Evolutionary conservation across 495 filamentous ascomycete species (phyloP), one percentile per base, ranked within the genome.

Genomic region (Hyaloscypha bicolor): DNA sequence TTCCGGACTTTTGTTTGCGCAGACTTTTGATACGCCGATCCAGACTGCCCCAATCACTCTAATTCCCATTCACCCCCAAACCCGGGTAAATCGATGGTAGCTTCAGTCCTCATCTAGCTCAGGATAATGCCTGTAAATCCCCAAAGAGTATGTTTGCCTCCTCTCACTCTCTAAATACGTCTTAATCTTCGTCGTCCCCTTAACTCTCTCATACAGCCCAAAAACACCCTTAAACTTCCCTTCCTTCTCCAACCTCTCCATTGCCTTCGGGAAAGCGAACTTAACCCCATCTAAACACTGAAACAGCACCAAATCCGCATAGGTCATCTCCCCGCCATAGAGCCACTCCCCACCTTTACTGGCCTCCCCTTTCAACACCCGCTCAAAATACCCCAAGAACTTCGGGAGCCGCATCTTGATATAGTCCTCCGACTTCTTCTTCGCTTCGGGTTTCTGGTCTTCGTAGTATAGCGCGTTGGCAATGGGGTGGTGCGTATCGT

Each of bases 401-500:
- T 90, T 91, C 9, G 89, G 88, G 9, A 91, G 69, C 4, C 89
- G 79, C n/a, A 73, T 81, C 60, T 80, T 74, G 6, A 85, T 75
- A 51, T 85, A 87, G 67, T 89, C 82, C 62, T 76, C 73, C 6
- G 81, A 74, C 67, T 76, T 81, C 37, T 78, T 75, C 70, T 82
- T 75, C 37, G 84, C 79, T 71, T 89, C 88, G 1, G 75, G 77
- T 70, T 87, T 89, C 76, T 92, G 88, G 33, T 91, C 86, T 65
- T 91, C 88, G 67, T 90, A 92, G 66, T 88, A 90, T 32, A 82
- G 69, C 5, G 69, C 69, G 0, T 73, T 66, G 0, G 83, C 79
- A 19, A 91, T 79, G 0, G 89, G 89, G 68, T 92, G 89, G 66
- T 92, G 89, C 53, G 80, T 82, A 67, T 91, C 87, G 69, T 92